Evolutionary conservation across 1,284 basidiomycete genomes (phyloP), one percentile per base, ranked within the genome.

Genomic region (Ganoderma leucocontextum): DNA sequence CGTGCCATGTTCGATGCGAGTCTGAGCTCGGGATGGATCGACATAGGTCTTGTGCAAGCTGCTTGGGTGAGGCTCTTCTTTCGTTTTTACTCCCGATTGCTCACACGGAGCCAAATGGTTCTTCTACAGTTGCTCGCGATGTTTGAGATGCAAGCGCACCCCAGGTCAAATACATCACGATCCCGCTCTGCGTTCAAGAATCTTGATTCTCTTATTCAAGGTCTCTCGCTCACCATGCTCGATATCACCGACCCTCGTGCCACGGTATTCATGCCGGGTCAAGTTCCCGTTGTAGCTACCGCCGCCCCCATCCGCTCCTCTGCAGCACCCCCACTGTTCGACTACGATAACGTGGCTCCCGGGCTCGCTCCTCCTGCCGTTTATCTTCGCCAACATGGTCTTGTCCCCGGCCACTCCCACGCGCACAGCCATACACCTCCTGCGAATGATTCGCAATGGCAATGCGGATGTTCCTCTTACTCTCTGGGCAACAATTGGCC

Each of bases 81-180:
- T 22, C 55, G 4, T 22, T 12, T 33, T 49, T 12, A 9, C 44
- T n/a, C 53, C 35, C 10, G 7, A 58, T 58, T 19, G 55, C 55
- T 58, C 4, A 58, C 17, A 33, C 35, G 33, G 19, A 9, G 19
- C n/a, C 35, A n/a, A 36, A n/a, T 58, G 35, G 33, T 35, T 35
- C 38, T 10, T 19, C 19, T 9, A 47, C 73, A 92, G 91, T 75
- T 94, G 36, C 78, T 93, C 17, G 85, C 89, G 2, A 78, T 92
- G 64, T 94, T 93, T 72, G 91, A 93, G 76, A 79, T 91, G 63
- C 91, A 88, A 69, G 83, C 88, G 0, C 90, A 93, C 75, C 91
- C 91, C 3, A 72, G 81, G 47, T 85, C 90, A 75, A 84, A 84
- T 0, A 78, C 79, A 1, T 75, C 81, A 55, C 86, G 91, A 29